A percentile compares a stretch with the other conserved stretches of the same genome.
Conservation (phyloP, 2,329 filamentous ascomycete genomes). For the Aureobasidium subglaciale region DNA sequence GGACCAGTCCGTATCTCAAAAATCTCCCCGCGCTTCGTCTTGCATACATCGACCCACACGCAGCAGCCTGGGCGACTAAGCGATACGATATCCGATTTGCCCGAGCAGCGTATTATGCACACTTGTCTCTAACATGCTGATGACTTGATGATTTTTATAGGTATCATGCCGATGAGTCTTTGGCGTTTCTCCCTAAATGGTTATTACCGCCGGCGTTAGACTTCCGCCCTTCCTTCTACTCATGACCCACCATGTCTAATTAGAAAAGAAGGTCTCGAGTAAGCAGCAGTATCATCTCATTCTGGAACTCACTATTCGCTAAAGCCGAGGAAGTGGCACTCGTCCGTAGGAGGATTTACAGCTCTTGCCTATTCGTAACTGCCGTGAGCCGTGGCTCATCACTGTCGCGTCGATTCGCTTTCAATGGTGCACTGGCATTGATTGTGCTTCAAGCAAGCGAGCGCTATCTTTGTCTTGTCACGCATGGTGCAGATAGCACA, state of each 20-base stretch:
- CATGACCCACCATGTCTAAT: slow-evolving; percentile 10
- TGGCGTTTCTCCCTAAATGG: slow-evolving; percentile 3
- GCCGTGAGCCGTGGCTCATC: slow-evolving; percentile 6
- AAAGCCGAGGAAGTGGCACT: slow-evolving; percentile 1
- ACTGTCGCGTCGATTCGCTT: not conserved
- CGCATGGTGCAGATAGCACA: slow-evolving; percentile 8
- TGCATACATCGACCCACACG: slow-evolving; percentile 14
- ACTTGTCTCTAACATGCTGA: not conserved
- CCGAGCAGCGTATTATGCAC: slow-evolving; percentile 1
- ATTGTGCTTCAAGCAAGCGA: slow-evolving; percentile 1
- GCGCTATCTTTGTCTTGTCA: slow-evolving; percentile 11
- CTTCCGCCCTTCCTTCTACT: slow-evolving; percentile 4
- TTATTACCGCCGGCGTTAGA: slow-evolving; percentile 9
- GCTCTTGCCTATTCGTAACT: slow-evolving; percentile 10
- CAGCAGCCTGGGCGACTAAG: slow-evolving; percentile 8
- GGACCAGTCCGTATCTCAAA: slow-evolving; percentile 15
- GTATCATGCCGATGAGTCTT: slow-evolving; percentile 3
- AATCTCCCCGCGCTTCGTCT: slow-evolving; percentile 10
- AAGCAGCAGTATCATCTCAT: slow-evolving; percentile 8
- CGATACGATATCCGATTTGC: slow-evolving; percentile 13
- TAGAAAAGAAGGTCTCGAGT: slow-evolving; percentile 10
- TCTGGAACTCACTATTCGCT: slow-evolving; percentile 2
- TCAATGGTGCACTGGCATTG: not conserved
- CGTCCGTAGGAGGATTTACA: not conserved
- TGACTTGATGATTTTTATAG: slow-evolving; percentile 5